Evolutionary conservation across 2,329 filamentous ascomycete genomes (phyloP).

Genomic region (Diaporthe sp.): DNA sequence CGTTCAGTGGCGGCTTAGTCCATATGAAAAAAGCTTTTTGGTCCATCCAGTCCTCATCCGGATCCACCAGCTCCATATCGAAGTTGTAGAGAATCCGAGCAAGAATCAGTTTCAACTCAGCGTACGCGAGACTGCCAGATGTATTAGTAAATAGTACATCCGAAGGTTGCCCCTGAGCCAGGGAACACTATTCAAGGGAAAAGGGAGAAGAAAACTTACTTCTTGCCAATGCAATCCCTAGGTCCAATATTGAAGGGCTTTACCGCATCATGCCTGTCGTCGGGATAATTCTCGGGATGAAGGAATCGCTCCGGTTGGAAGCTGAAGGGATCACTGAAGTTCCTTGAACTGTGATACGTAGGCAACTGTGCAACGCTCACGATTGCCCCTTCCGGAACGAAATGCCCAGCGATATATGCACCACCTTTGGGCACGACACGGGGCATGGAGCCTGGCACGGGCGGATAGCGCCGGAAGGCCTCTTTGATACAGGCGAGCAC

Average conservation of each 20-base stretch:
- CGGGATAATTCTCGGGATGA: slow-evolving; percentile 51
- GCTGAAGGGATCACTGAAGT: slow-evolving; percentile 58
- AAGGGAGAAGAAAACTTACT: slow-evolving; percentile 50
- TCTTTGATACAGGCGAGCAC: slow-evolving; percentile 53
- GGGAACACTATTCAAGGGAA: neutral
- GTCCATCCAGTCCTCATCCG: slow-evolving; percentile 53
- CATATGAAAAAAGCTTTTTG: slow-evolving; percentile 56
- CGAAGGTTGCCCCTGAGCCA: neutral
- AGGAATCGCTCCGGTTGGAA: slow-evolving; percentile 64
- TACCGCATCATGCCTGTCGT: slow-evolving; percentile 56
- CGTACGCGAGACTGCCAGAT: slow-evolving; percentile 57
- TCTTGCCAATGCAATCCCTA: slow-evolving; percentile 63
- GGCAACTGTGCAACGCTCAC: slow-evolving; percentile 59
- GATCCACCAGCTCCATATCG: slow-evolving; percentile 56
- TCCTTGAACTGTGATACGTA: slow-evolving; percentile 55
- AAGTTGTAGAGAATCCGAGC: slow-evolving; percentile 63
- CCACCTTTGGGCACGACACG: slow-evolving; percentile 49
- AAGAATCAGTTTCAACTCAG: slow-evolving; percentile 63
- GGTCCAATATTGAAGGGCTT: slow-evolving; percentile 63
- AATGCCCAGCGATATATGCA: slow-evolving; percentile 47
- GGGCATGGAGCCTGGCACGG: slow-evolving; percentile 45
- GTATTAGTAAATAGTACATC: neutral
- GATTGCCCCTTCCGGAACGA: slow-evolving; percentile 50
- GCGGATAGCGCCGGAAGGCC: slow-evolving; percentile 51
- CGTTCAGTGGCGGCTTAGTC: slow-evolving; percentile 54